These are phyloP conservation scores for Neurospora pannonica DNA, from an alignment of 495 filamentous ascomycete species.

Conservation along the genomic window DNA sequence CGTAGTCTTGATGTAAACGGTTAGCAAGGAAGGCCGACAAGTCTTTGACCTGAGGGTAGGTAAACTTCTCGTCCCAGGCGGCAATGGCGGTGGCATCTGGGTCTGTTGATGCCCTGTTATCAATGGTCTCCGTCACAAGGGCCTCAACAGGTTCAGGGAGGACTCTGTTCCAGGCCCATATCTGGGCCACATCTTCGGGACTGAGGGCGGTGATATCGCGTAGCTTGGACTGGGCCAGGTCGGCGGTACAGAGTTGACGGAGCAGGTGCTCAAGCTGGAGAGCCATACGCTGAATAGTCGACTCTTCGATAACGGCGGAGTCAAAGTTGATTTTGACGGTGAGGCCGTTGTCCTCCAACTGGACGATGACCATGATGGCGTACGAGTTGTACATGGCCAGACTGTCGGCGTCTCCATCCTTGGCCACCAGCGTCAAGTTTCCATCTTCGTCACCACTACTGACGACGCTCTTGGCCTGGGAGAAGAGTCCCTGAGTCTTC, in stretches of 20 bases:
- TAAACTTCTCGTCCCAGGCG: not conserved
- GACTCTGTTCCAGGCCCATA: conserved; percentile 11
- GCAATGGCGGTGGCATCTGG: not conserved
- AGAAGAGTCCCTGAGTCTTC: not conserved
- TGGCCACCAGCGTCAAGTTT: not conserved
- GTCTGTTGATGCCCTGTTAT: not conserved
- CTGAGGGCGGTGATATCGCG: conserved; percentile 10
- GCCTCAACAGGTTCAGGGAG: not conserved
- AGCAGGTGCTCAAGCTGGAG: conserved; percentile 16
- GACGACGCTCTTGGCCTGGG: not conserved
- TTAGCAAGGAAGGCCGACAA: not conserved
- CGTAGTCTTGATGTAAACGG: not conserved
- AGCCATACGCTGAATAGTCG: conserved; percentile 15
- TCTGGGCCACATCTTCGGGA: conserved; percentile 10
- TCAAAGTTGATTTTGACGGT: conserved; percentile 9
- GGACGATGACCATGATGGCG: not conserved
- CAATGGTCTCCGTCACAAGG: not conserved
- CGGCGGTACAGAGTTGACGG: conserved; percentile 3
- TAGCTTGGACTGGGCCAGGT: conserved; percentile 1
- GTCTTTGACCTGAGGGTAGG: not conserved
- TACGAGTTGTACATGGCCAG: not conserved
- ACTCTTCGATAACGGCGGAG: conserved; percentile 10
- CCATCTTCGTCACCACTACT: too few species aligned
- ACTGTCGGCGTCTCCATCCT: not conserved
- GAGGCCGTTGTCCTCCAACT: not conserved